Percentiles rank a stretch among this genome's conserved stretches.
Evolutionary conservation across 2,329 filamentous ascomycete species (phyloP).

Genomic region (Cladosporium sp.): DNA sequence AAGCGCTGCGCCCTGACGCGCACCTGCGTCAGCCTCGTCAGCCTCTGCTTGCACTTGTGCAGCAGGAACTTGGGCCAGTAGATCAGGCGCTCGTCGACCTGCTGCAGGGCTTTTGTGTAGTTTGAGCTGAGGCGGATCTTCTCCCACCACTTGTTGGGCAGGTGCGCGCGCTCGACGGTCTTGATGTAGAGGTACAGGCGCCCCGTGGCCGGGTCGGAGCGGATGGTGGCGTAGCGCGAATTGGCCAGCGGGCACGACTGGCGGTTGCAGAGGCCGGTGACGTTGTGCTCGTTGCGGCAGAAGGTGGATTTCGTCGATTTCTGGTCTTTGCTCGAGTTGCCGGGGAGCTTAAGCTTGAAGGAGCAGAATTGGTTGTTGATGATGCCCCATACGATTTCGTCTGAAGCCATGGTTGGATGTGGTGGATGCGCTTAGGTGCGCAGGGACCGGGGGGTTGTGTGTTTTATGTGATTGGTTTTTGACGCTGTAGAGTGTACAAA

Average conservation of each 20-base stretch:
- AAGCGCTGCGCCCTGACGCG: constrained; percentile 71
- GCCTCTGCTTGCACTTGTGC: constrained; percentile 93
- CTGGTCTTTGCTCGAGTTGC: constrained; percentile 39
- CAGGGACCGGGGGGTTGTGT: not conserved
- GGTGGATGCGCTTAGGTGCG: not conserved
- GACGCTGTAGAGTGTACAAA: not conserved
- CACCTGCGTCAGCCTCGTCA: constrained; percentile 89
- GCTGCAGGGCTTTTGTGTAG: constrained; percentile 81
- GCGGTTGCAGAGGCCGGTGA: constrained; percentile 66
- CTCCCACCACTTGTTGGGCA: constrained; percentile 92
- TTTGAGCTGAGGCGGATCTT: constrained; percentile 84
- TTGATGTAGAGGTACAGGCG: constrained; percentile 96
- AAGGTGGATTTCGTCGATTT: constrained; percentile 82
- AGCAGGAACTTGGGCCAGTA: constrained; percentile 94
- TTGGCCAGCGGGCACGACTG: constrained; percentile 90
- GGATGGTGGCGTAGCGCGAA: constrained; percentile 86
- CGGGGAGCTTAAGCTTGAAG: constrained; percentile 74
- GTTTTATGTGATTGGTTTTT: not conserved
- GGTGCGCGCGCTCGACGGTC: constrained; percentile 80
- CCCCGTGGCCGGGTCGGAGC: constrained; percentile 73
- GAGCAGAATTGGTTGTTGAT: constrained; percentile 94
- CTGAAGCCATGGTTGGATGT: constrained; percentile 63
- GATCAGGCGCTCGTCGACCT: constrained; percentile 78
- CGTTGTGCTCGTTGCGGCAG: constrained; percentile 71
- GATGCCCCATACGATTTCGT: constrained; percentile 96